Evolutionary conservation across 768 basidiomycete genomes (phyloP).

Genomic region (Coprinopsis strossmayeri): DNA sequence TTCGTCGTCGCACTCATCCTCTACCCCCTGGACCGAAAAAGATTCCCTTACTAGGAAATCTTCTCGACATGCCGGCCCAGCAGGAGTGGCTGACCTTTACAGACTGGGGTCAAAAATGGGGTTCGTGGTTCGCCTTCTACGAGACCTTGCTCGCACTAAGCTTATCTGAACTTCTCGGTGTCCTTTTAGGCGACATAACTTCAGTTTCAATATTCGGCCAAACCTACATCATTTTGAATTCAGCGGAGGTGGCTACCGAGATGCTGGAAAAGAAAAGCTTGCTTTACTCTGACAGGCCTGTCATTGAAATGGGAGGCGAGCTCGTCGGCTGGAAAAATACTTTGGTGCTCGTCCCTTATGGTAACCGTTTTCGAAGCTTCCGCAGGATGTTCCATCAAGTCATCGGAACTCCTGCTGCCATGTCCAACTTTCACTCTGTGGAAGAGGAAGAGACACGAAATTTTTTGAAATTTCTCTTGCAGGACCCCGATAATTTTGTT

Average conservation of each 20-base stretch:
- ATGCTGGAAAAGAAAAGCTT: conserved; percentile 46
- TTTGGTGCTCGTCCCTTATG: conserved; percentile 29
- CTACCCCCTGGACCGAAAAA: conserved; percentile 42
- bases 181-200: conserved; percentile 31
- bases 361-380: conserved; percentile 32
- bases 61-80: conserved; percentile 40
- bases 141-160: not conserved
- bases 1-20: conserved; percentile 10
- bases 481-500: conserved; percentile 25
- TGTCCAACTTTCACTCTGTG: conserved; percentile 30
- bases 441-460: conserved; percentile 33
- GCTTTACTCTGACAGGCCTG: conserved; percentile 50
- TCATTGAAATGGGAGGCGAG: conserved; percentile 34
- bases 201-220: conserved; percentile 42
- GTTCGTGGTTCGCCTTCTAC: conserved; percentile 17
- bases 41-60: conserved; percentile 39
- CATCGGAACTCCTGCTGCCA: conserved; percentile 31
- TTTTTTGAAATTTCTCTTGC: conserved; percentile 32
- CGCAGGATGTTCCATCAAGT: conserved; percentile 35
- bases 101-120: conserved; percentile 40
- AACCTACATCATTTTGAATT: conserved; percentile 39
- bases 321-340: conserved; percentile 35
- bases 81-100: conserved; percentile 41
- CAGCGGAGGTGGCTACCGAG: conserved; percentile 31
- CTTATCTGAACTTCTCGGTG: not conserved